Evolutionary conservation across 176 grass and related monocot species (phyloP), one percentile per base, ranked within the genome.

Genomic region (Bothriochloa decipiens): DNA sequence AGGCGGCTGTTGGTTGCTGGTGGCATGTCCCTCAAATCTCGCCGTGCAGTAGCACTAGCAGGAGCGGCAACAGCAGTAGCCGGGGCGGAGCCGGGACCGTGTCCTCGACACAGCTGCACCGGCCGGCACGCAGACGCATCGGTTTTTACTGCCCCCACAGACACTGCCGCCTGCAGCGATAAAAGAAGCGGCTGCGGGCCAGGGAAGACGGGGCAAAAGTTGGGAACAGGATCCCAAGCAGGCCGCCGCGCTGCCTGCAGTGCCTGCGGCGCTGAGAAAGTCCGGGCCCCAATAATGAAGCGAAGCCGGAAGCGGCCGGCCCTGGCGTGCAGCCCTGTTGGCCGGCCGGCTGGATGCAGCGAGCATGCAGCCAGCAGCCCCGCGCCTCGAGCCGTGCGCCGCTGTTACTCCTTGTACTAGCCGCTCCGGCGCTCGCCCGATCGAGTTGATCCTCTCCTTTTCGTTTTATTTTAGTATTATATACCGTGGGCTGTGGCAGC

Each of bases 331-430:
- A 46, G 70, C 42, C 42, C 43, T 26, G 23, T 16, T 71, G 70
- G 70, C 42, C 1, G 13, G 45, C 46, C 6, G 29, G 65, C 32
- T 11, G 78, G 17, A 20, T 53, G 50, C 50, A 17, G 47, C 45
- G 9, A 42, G 40, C 40, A 40, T 40, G 29, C 77, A 36, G 78
- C 78, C 4, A 22, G 63, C 63, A 35, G 47, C 73, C 46, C 26
- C 16, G 13, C 76, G 76, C 88, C 88, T 90, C 88, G 88, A 86
- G 88, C 84, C 88, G 88, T 79, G 84, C 88, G 88, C 83, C 83
- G 65, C 79, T 72, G 88, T 53, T 78, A 83, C 80, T 70, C 65
- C 67, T 57, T 82, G 80, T 40, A 40, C 39, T 40, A 40, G 5
- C 40, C 8, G 40, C 40, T 42, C 40, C 17, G 29, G 72, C 58